Base-by-base conservation (phyloP, 2,329 filamentous ascomycete genomes). In the Lecanoromycetidae sp. region DNA sequence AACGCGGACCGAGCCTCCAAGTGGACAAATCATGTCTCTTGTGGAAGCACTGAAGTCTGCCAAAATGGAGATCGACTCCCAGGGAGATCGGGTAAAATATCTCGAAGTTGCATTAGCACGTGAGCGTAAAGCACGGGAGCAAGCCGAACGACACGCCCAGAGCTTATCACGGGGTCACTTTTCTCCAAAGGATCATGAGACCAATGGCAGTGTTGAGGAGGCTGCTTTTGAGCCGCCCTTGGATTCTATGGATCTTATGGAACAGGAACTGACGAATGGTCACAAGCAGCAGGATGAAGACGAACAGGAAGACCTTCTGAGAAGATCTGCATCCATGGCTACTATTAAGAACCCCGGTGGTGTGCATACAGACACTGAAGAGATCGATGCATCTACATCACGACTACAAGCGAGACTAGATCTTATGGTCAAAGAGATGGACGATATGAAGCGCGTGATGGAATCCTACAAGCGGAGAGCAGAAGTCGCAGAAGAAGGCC, bases 1-100 rank as follows among this genome's bases (percentile, higher is more conserved):
- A 5, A 64, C 70, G 15, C 66, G 66, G 33, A 63, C 65, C 38
- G 78, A 82, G 55, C 44, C 50, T 20, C 60, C 70, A 10, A 73
- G 74, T 4, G 82, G 80, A 58, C 87, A 94, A 58, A 86, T 95
- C 46, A 69, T 90, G 4, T 80, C 85, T 15, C 71, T 98, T 12
- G 86, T 87, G 5, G 87, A 95, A 57, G 86, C 86, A 17, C 69
- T 98, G 35, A 84, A 82, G 45, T 79, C 77, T 49, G 84, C 88
- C 8, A 93, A 86, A 66, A 83, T 82, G 56, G 88, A 95, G 60
- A 78, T 95, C 34, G 87, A 93, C 57, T 76, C 73, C n/a, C 87
- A 95, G 61, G 80, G 78, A 42, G 74, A 79, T 34, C 80, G 84
- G 25, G 80, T 96, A 62, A 82, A 80, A 56, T 83, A 88, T 57